phyloP scores from a whole-genome alignment of 2,329 filamentous ascomycete species.

The Dothistroma pini region DNA sequence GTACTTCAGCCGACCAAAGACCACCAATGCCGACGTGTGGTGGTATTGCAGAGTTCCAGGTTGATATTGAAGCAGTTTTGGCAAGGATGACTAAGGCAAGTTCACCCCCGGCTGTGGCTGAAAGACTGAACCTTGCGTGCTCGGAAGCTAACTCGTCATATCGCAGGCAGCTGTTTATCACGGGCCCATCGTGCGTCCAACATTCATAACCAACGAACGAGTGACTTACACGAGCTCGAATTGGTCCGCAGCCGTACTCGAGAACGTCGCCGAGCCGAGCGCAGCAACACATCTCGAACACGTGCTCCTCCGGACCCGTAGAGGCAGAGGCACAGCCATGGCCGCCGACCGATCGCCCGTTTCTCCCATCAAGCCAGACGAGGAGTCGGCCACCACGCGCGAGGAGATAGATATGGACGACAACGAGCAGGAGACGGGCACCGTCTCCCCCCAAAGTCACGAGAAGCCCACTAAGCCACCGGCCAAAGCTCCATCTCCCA shows the following conservation, averaged over 20 bases:
- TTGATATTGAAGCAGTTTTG: too few relatives aligned
- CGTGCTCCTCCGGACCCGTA: not conserved
- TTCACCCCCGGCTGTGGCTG: not conserved
- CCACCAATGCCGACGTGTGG: too few relatives aligned
- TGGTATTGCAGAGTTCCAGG: too few relatives aligned
- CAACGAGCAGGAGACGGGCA: constrained; percentile 62
- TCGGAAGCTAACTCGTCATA: too few relatives aligned
- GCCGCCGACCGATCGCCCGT: constrained; percentile 26
- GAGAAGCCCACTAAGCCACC: constrained; percentile 41
- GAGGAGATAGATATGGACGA: constrained; percentile 53
- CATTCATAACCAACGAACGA: not conserved
- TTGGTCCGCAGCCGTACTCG: not conserved
- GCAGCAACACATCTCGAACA: not conserved
- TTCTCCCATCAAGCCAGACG: constrained; percentile 28
- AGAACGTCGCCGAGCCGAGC: not conserved
- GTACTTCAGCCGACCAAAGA: too few relatives aligned
- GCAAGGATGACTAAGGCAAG: too few relatives aligned
- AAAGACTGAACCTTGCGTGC: too few relatives aligned
- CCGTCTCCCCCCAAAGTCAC: constrained; percentile 37
- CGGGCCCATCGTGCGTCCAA: not conserved
- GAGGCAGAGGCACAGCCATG: constrained; percentile 24
- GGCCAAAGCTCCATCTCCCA: constrained; percentile 40
- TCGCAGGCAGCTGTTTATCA: not conserved
- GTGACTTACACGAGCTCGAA: not conserved
- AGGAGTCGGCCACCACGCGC: constrained; percentile 38